Evolutionary conservation across 2,329 filamentous ascomycete genomes (phyloP).

Genomic region (Monilinia laxa): DNA sequence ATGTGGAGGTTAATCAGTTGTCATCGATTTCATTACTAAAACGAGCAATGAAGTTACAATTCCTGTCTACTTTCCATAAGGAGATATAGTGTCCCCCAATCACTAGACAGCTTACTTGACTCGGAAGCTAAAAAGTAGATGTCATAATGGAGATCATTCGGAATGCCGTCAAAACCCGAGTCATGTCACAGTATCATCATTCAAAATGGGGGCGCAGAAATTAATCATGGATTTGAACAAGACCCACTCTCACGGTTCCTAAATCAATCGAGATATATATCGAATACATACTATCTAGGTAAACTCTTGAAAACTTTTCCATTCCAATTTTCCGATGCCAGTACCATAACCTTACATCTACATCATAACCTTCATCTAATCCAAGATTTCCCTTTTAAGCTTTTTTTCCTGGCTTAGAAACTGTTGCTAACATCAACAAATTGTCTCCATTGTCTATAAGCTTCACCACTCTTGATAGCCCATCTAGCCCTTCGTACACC

Average conservation of each 20-base stretch:
- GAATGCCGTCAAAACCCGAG: slow-evolving; percentile 7
- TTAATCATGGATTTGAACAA: background rate
- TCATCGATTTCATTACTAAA: slow-evolving; percentile 13
- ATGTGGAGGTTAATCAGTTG: background rate
- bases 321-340: background rate
- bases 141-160: slow-evolving; percentile 11
- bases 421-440: slow-evolving; percentile 72
- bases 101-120: background rate
- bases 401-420: slow-evolving; percentile 22
- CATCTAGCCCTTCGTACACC: slow-evolving; percentile 83
- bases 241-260: background rate
- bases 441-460: slow-evolving; percentile 76
- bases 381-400: background rate
- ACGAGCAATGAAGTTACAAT: slow-evolving; percentile 3
- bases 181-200: background rate
- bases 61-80: background rate
- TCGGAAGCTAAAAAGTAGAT: background rate
- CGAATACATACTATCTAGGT: background rate
- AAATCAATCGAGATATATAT: background rate
- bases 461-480: slow-evolving; percentile 82
- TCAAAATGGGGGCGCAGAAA: background rate
- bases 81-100: slow-evolving; percentile 17
- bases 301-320: slow-evolving; percentile 1
- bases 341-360: background rate
- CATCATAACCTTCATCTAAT: background rate